phyloP scores from a whole-genome alignment of 345 rosid genomes.

The Arabidopsis arenosa region DNA sequence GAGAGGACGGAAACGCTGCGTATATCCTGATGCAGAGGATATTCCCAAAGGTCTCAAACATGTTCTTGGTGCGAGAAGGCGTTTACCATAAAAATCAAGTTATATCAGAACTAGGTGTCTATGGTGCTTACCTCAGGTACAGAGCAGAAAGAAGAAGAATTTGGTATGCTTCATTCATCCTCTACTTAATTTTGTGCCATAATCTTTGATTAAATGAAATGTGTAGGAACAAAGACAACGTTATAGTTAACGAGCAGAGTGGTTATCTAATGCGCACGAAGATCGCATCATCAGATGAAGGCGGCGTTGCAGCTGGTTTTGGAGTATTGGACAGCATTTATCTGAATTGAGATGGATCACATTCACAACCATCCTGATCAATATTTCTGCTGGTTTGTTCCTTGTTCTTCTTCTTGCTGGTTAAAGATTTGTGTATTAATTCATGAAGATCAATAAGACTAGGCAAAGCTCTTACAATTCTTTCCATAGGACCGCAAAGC shows the following conservation, averaged over 20 bases:
- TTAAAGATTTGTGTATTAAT: constrained; percentile 23
- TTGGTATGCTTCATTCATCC: constrained; percentile 16
- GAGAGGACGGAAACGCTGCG: constrained; percentile 76
- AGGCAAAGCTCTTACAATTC: constrained; percentile 10
- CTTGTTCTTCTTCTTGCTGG: constrained; percentile 20
- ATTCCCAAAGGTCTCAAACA: constrained; percentile 68
- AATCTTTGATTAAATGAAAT: constrained; percentile 28
- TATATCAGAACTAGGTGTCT: constrained; percentile 91
- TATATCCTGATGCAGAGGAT: constrained; percentile 98
- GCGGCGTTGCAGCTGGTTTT: constrained; percentile 95
- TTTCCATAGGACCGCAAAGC: background rate
- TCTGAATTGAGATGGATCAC: constrained; percentile 55
- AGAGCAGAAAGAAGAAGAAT: constrained; percentile 1
- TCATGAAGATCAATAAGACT: constrained; percentile 13
- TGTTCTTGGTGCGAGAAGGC: constrained; percentile 79
- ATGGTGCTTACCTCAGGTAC: constrained; percentile 86
- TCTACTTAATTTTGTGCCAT: constrained; percentile 1
- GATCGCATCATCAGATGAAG: constrained; percentile 89
- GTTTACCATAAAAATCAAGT: constrained; percentile 70
- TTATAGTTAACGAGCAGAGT: constrained; percentile 71
- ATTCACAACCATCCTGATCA: constrained; percentile 21
- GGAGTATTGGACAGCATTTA: constrained; percentile 93
- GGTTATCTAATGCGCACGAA: constrained; percentile 95
- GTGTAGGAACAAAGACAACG: constrained; percentile 83
- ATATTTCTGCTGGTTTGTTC: constrained; percentile 10